Conservation (phyloP, 352 stramenopile genomes). For the Phytophthora chlamydospora region DNA sequence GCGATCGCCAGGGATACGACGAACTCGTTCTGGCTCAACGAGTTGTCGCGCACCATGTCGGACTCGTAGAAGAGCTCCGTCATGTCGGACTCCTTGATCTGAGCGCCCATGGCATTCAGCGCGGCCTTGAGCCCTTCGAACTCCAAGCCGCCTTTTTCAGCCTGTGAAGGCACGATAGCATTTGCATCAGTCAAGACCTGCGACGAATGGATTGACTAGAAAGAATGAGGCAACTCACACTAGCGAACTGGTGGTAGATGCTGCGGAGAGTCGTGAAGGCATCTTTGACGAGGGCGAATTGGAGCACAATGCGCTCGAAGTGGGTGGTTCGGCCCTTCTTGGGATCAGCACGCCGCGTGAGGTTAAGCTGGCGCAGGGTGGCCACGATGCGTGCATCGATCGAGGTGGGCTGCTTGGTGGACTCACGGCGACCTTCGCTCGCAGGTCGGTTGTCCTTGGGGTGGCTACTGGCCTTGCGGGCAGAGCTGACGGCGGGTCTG, state of each 20-base stretch:
- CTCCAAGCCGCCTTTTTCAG: constrained; percentile 60
- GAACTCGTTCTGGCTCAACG: constrained; percentile 88
- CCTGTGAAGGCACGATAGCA: constrained; percentile 24
- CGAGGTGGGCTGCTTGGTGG: constrained; percentile 47
- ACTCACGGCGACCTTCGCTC: constrained; percentile 32
- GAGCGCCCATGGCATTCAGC: constrained; percentile 58
- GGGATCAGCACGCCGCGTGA: constrained; percentile 48
- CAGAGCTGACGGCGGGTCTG: constrained; percentile 5
- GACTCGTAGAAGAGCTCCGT: constrained; percentile 88
- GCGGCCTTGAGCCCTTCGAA: constrained; percentile 73
- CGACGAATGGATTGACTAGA: constrained; percentile 3
- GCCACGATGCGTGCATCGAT: constrained; percentile 75
- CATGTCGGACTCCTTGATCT: constrained; percentile 75
- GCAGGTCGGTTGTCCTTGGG: constrained; percentile 16
- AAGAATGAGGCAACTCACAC: constrained; percentile 36
- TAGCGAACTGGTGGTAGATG: constrained; percentile 71
- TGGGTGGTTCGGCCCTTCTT: constrained; percentile 60
- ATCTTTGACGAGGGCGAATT: constrained; percentile 67
- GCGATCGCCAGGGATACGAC: constrained; percentile 84
- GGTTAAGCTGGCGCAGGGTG: constrained; percentile 68
- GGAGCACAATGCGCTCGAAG: constrained; percentile 82
- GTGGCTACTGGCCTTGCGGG: constrained; percentile 14
- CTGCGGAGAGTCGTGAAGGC: constrained; percentile 67
- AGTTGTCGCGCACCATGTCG: constrained; percentile 90
- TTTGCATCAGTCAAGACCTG: constrained; percentile 2